phyloP scores from a whole-genome alignment of 2,329 filamentous ascomycete species.

The Seiridium unicorne region DNA sequence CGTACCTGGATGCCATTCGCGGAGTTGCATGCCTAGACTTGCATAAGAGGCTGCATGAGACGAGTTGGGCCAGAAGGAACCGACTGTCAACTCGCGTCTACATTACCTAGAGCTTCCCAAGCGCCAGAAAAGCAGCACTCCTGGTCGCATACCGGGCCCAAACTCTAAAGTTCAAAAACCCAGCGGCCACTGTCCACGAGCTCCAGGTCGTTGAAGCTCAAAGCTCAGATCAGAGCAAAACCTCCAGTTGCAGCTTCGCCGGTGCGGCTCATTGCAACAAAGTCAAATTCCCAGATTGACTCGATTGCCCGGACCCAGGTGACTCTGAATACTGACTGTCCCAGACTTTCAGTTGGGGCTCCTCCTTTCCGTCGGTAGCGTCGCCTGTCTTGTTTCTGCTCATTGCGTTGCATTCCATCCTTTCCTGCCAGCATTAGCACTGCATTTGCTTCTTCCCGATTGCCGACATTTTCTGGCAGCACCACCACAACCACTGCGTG shows the following conservation, averaged over 20 bases:
- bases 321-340: background rate
- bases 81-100: background rate
- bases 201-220: background rate
- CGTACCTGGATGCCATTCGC: background rate
- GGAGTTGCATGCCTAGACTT: slow-evolving; percentile 3
- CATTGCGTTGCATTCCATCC: background rate
- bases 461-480: background rate
- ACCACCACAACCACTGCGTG: background rate
- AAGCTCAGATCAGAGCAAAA: background rate
- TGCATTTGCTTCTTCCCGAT: background rate
- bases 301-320: background rate
- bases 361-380: background rate
- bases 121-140: background rate
- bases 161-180: background rate
- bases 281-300: background rate
- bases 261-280: background rate
- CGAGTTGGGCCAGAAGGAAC: background rate
- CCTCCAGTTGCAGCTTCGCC: background rate
- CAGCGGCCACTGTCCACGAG: background rate
- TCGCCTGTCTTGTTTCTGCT: background rate
- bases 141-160: background rate
- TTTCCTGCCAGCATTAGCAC: background rate
- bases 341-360: background rate
- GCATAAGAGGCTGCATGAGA: slow-evolving; percentile 5
- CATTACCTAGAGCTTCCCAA: background rate